These are phyloP conservation scores for Macrotyloma uniflorum DNA, from an alignment of 306 rosid species.

Conservation along the genomic window DNA sequence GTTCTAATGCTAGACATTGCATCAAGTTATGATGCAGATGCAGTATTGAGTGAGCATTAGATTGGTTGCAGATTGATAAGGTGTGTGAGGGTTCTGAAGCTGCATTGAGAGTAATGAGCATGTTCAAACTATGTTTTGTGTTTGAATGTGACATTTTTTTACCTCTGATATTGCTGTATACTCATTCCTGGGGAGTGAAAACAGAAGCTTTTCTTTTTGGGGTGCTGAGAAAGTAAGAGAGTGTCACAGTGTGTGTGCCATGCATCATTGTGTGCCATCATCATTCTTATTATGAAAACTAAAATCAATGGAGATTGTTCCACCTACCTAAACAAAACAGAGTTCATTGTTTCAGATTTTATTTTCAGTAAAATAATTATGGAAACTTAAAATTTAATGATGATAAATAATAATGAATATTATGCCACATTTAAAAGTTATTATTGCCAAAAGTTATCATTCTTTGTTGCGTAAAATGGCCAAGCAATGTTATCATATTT, in stretches of 20 bases:
- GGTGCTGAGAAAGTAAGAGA: background rate
- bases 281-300: background rate
- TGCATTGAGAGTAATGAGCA: background rate
- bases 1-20: no score
- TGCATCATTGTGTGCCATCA: no score
- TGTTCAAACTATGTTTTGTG: background rate
- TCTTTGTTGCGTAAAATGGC: no score
- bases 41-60: constrained; percentile 47
- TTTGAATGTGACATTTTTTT: background rate
- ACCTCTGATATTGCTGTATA: background rate
- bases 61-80: constrained; percentile 26
- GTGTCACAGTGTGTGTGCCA: background rate
- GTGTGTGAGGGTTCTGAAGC: background rate
- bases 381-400: no score
- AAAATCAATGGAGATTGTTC: background rate
- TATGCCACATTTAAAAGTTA: no score
- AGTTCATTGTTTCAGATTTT: no score
- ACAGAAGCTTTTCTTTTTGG: background rate
- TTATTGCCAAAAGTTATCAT: no score
- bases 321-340: background rate
- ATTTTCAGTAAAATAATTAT: no score
- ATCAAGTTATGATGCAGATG: constrained; percentile 39
- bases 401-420: no score
- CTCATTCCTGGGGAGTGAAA: background rate
- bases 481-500: no score